Conservation (phyloP, 1,284 basidiomycete genomes). For the Sanghuangporus weigelae region DNA sequence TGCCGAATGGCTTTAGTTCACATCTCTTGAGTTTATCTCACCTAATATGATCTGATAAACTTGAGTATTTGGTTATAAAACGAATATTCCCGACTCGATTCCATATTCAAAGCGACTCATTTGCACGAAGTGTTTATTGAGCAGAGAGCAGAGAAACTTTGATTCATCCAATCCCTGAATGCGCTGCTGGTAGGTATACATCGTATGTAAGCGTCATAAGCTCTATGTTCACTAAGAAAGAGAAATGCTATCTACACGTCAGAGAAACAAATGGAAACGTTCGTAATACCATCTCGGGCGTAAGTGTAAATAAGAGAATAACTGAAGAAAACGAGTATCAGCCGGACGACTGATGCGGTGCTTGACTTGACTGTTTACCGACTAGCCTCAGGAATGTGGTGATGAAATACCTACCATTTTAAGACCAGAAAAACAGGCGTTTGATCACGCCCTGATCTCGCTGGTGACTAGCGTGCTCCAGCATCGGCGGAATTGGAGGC, state of each 20-base stretch:
- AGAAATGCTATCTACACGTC: not conserved
- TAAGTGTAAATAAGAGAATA: too few species aligned
- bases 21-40: not conserved
- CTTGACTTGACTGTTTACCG: not conserved
- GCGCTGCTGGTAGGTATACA: not conserved
- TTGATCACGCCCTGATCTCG: slow-evolving; percentile 11
- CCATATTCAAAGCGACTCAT: not conserved
- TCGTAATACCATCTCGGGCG: not conserved
- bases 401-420: not conserved
- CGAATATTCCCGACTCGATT: not conserved
- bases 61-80: not conserved
- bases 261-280: not conserved
- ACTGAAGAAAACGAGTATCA: too few species aligned
- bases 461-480: slow-evolving; percentile 11
- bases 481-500: slow-evolving; percentile 2
- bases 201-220: not conserved
- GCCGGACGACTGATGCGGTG: not conserved
- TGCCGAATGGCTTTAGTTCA: not conserved
- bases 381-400: not conserved
- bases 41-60: slow-evolving; percentile 3
- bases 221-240: not conserved
- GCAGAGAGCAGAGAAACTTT: not conserved
- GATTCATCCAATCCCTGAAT: not conserved
- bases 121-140: not conserved
- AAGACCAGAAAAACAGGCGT: slow-evolving; percentile 17